Percentiles rank a stretch among this genome's conserved stretches.
Conservation (phyloP, 306 rosid species). For the Dryas drummondii region DNA sequence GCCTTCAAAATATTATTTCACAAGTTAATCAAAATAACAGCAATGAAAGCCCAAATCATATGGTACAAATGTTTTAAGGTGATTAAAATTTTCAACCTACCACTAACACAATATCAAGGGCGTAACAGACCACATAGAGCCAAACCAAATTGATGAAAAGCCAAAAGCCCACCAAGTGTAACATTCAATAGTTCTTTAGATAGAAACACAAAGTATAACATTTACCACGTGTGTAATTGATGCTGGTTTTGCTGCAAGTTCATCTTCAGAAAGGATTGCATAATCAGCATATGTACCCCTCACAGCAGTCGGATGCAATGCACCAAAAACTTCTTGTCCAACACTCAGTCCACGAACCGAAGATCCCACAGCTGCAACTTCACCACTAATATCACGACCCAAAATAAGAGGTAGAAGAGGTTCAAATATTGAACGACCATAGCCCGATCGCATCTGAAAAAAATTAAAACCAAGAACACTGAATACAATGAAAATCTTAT, state of each 20-base stretch:
- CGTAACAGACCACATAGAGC: background rate
- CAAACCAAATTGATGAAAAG: background rate
- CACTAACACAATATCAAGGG: background rate
- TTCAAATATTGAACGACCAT: conserved; percentile 81
- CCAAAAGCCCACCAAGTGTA: background rate
- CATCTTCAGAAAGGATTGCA: conserved; percentile 81
- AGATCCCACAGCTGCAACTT: conserved; percentile 78
- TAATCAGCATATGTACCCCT: conserved; percentile 95
- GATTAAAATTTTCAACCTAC: background rate
- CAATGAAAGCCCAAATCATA: background rate
- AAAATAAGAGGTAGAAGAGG: conserved; percentile 74
- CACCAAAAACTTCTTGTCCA: conserved; percentile 92
- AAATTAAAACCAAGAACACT: background rate
- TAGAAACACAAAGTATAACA: conserved; percentile 17
- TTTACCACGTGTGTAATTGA: conserved; percentile 87
- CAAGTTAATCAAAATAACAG: background rate
- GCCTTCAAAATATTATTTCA: background rate
- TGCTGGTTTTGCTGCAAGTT: conserved; percentile 66
- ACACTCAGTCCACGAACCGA: conserved; percentile 54
- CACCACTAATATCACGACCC: conserved; percentile 97
- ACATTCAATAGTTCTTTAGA: conserved; percentile 2
- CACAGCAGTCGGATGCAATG: conserved; percentile 94
- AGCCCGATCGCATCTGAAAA: conserved; percentile 86
- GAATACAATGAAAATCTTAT: background rate
- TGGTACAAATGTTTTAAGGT: background rate